Evolutionary conservation across 2,329 filamentous ascomycete species (phyloP).

Genomic region (Paracamarosporium sp.): DNA sequence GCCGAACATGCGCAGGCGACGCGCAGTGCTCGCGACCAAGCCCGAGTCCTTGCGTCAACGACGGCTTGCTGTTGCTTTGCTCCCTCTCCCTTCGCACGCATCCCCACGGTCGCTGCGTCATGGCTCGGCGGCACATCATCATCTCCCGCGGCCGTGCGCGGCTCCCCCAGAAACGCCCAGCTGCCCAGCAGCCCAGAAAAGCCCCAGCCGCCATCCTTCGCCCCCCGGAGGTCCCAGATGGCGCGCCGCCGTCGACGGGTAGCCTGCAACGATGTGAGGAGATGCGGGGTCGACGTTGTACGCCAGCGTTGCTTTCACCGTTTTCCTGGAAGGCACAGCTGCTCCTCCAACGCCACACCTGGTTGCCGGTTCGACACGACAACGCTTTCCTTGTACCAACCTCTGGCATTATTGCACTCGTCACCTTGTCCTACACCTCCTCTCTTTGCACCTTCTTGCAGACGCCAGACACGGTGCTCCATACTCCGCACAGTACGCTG

Average conservation of each 20-base stretch:
- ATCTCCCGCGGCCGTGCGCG: constrained; percentile 22
- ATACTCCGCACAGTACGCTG: background rate
- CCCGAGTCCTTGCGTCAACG: background rate
- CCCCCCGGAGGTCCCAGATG: constrained; percentile 15
- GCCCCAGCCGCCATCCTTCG: constrained; percentile 30
- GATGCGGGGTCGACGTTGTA: constrained; percentile 37
- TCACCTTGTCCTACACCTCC: background rate
- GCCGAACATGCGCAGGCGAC: background rate
- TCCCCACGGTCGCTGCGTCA: constrained; percentile 9
- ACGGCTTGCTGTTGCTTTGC: background rate
- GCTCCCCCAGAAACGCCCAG: constrained; percentile 27
- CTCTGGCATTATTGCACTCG: background rate
- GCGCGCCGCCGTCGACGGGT: constrained; percentile 17
- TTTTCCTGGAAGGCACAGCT: too few species aligned
- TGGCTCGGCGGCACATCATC: constrained; percentile 29
- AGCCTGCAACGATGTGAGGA: constrained; percentile 18
- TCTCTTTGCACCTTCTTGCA: background rate
- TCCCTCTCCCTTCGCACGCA: background rate
- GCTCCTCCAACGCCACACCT: background rate
- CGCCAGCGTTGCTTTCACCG: constrained; percentile 19
- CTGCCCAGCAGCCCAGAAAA: constrained; percentile 9
- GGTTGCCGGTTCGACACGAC: background rate
- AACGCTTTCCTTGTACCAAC: background rate
- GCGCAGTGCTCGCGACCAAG: background rate
- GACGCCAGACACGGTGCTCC: background rate